Conservation (phyloP, 192 early-diverging fungal genomes). For the Chytriomyces sp. region DNA sequence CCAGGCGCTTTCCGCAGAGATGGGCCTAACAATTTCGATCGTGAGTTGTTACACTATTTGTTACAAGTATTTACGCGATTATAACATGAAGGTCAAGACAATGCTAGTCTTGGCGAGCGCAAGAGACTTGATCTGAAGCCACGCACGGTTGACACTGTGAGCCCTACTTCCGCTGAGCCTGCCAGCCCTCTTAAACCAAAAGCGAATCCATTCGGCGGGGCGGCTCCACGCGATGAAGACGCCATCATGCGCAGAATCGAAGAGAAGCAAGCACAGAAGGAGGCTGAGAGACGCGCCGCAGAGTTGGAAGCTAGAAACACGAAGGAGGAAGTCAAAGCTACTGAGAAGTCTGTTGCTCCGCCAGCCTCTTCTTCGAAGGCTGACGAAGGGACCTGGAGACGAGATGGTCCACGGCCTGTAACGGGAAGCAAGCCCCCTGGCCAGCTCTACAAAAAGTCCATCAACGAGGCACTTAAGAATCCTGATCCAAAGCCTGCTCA, state of each 20-base stretch:
- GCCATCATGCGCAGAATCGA: constrained; percentile 55
- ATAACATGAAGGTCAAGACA: neutral
- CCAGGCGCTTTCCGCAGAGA: constrained; percentile 14
- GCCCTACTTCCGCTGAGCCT: constrained; percentile 13
- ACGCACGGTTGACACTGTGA: constrained; percentile 26
- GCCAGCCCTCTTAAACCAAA: constrained; percentile 31
- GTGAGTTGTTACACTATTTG: neutral
- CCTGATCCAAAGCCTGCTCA: neutral
- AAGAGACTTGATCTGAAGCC: constrained; percentile 48
- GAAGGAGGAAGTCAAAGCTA: constrained; percentile 32
- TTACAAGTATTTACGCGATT: neutral
- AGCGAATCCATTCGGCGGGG: constrained; percentile 60
- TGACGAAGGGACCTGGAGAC: constrained; percentile 17
- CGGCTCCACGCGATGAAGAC: constrained; percentile 54
- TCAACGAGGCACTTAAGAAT: neutral
- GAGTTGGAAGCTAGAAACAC: constrained; percentile 34
- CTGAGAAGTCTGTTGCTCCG: constrained; percentile 1
- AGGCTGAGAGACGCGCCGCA: constrained; percentile 46
- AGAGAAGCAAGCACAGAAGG: constrained; percentile 46
- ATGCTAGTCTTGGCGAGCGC: constrained; percentile 27
- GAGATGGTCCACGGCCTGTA: constrained; percentile 7
- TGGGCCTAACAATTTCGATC: neutral
- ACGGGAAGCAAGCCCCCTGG: neutral
- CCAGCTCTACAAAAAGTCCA: neutral
- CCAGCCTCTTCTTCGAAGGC: neutral